These are phyloP conservation scores for Cryptococcus amylolentus DNA, from an alignment of 1,284 basidiomycete genomes.

Conservation along the genomic window DNA sequence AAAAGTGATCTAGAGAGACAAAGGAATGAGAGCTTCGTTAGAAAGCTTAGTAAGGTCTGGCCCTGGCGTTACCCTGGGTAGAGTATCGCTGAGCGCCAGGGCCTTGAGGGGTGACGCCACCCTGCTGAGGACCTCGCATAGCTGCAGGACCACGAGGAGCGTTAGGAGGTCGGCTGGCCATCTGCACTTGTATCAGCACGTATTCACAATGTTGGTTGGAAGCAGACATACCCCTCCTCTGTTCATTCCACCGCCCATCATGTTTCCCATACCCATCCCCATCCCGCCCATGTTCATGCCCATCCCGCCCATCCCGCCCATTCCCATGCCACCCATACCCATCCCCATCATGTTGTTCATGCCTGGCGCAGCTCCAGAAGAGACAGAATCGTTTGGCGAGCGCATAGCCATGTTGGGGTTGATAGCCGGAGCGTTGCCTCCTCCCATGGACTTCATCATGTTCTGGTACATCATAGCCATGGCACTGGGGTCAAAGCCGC, in stretches of 20 bases:
- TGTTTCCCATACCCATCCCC: slow-evolving; percentile 15
- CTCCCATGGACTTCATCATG: slow-evolving; percentile 49
- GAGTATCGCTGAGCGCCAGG: slow-evolving; percentile 66
- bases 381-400: slow-evolving; percentile 19
- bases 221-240: not conserved
- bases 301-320: slow-evolving; percentile 55
- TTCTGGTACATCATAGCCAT: slow-evolving; percentile 57
- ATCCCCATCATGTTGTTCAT: slow-evolving; percentile 42
- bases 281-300: slow-evolving; percentile 51
- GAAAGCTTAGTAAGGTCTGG: slow-evolving; percentile 41
- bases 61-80: slow-evolving; percentile 44
- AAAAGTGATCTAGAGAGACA: no score
- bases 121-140: slow-evolving; percentile 40
- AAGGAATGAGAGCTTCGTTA: no score
- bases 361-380: not conserved
- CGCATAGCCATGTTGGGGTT: slow-evolving; percentile 45
- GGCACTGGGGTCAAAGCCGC: slow-evolving; percentile 53
- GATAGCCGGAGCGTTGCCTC: slow-evolving; percentile 41
- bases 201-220: not conserved
- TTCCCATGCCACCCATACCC: slow-evolving; percentile 56
- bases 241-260: slow-evolving; percentile 8
- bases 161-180: slow-evolving; percentile 29
- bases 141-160: slow-evolving; percentile 51
- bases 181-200: not conserved
- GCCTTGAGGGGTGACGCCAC: slow-evolving; percentile 40